Percentiles rank a stretch among this genome's conserved stretches.
These are phyloP conservation scores for Nigrospora oryzae DNA, from an alignment of 2,329 filamentous ascomycete species.

Conservation along the genomic window DNA sequence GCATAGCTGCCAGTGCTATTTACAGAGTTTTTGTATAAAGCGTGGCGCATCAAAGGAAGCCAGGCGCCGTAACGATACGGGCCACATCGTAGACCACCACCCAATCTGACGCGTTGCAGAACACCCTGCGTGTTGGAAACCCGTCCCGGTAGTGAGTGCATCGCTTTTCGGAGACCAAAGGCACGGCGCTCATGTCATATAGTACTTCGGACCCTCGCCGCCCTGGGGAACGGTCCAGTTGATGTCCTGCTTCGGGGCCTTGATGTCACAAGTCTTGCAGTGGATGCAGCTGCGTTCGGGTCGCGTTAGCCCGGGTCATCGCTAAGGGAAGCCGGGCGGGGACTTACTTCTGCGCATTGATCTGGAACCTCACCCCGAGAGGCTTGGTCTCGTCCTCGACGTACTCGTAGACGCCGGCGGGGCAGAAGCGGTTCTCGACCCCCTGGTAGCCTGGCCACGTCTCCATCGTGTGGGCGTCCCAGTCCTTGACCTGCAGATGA, in stretches of 20 bases:
- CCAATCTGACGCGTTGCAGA: neutral
- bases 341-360: slow-evolving; percentile 92
- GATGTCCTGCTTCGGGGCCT: slow-evolving; percentile 93
- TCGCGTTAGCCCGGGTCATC: slow-evolving; percentile 14
- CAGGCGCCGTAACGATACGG: no score
- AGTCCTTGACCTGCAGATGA: slow-evolving; percentile 89
- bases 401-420: slow-evolving; percentile 96
- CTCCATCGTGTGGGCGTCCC: slow-evolving; percentile 78
- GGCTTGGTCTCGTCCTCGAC: slow-evolving; percentile 85
- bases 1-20: no score
- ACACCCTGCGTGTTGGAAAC: neutral
- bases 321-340: neutral
- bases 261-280: slow-evolving; percentile 99
- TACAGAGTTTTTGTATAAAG: no score
- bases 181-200: slow-evolving; percentile 44
- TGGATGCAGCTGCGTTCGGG: slow-evolving; percentile 73
- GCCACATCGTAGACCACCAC: no score
- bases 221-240: slow-evolving; percentile 95
- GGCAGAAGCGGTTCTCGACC: slow-evolving; percentile 92
- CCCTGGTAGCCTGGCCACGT: slow-evolving; percentile 87
- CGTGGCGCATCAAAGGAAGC: no score
- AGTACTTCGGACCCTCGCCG: slow-evolving; percentile 69
- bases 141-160: no score
- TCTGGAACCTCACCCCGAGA: slow-evolving; percentile 89
- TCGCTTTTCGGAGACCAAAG: no score